Conservation (phyloP, 1,139 yeast genomes). For the Arxiozyma heterogenica region DNA sequence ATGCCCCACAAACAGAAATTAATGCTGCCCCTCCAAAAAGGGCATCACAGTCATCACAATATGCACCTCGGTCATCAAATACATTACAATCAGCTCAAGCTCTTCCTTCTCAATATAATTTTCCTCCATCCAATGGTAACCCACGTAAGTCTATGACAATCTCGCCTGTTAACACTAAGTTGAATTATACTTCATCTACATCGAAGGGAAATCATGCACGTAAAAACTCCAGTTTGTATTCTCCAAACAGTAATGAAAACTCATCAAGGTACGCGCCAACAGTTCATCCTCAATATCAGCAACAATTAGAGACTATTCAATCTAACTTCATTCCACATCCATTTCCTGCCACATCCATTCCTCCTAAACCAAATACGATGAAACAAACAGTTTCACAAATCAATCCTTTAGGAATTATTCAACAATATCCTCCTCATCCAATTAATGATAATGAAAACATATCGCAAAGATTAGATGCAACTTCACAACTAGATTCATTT, state of each 20-base stretch:
- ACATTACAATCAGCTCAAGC: not conserved
- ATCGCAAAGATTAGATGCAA: constrained; percentile 1
- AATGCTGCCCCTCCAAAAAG: not conserved
- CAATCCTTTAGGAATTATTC: not conserved
- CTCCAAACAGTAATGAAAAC: constrained; percentile 25
- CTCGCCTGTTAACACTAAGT: not conserved
- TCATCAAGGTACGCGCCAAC: constrained; percentile 35
- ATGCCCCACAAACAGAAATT: constrained; percentile 7
- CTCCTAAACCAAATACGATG: constrained; percentile 15
- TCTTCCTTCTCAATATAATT: not conserved
- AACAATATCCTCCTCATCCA: not conserved
- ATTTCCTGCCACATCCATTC: not conserved
- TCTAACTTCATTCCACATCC: not conserved
- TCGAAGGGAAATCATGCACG: constrained; percentile 9
- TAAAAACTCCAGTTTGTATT: constrained; percentile 28
- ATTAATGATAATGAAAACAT: constrained; percentile 3
- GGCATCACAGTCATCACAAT: not conserved
- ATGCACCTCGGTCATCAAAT: not conserved
- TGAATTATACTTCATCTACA: not conserved
- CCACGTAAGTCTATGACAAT: not conserved
- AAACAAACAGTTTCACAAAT: constrained; percentile 6
- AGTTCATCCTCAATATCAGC: constrained; percentile 31
- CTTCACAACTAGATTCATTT: not conserved
- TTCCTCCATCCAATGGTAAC: not conserved
- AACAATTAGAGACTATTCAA: not conserved